A percentile compares a stretch with the other conserved stretches of the same genome.
Conservation (phyloP, 768 basidiomycete species). For the Phylloporus scabripes region DNA sequence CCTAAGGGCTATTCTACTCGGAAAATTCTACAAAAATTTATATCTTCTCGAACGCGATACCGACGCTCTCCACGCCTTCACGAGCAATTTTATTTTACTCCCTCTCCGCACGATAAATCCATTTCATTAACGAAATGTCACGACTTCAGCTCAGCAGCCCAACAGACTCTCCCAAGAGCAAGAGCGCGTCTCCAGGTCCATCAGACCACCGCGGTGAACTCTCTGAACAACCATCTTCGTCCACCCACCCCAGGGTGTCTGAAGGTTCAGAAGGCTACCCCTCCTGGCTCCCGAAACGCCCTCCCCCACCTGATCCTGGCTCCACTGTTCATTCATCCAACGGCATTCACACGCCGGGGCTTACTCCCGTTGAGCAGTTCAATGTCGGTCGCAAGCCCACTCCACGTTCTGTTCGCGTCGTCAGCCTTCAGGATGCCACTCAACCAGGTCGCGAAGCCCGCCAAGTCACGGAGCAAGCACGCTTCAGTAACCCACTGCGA, state of each 20-base stretch:
- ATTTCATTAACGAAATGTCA: constrained; percentile 35
- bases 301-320: constrained; percentile 68
- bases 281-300: constrained; percentile 77
- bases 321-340: constrained; percentile 62
- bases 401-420: constrained; percentile 76
- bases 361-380: constrained; percentile 28
- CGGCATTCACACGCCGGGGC: constrained; percentile 32
- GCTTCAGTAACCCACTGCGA: constrained; percentile 36
- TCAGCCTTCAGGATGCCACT: constrained; percentile 55
- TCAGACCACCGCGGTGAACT: constrained; percentile 27
- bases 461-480: constrained; percentile 49
- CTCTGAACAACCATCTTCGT: constrained; percentile 33
- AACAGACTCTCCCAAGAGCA: constrained; percentile 29
- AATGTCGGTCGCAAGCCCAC: constrained; percentile 69
- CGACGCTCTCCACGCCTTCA: constrained; percentile 24
- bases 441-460: constrained; percentile 38
- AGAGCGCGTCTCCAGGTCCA: constrained; percentile 24
- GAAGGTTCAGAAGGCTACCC: constrained; percentile 68
- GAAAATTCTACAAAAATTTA: constrained; percentile 20
- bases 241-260: constrained; percentile 29
- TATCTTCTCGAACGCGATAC: constrained; percentile 31
- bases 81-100: constrained; percentile 28
- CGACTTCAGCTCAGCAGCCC: constrained; percentile 29
- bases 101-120: constrained; percentile 24
- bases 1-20: constrained; percentile 17